Evolutionary conservation across 345 rosid species (phyloP).

Genomic region (Lepidium sativum): DNA sequence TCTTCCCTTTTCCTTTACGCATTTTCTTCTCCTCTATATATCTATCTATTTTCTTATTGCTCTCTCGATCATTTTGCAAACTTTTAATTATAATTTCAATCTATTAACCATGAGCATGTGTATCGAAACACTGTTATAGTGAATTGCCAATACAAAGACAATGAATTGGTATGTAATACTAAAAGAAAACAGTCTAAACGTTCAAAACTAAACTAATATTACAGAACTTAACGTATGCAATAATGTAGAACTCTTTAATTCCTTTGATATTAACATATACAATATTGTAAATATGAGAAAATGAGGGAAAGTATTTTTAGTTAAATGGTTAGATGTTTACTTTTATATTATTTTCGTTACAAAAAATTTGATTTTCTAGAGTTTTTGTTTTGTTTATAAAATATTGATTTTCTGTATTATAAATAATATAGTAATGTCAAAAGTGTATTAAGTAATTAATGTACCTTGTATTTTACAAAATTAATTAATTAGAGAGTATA

Average conservation of each 20-base stretch:
- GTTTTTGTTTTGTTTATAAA: no score
- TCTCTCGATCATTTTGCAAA: background rate
- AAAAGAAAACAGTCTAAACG: background rate
- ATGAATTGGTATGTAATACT: background rate
- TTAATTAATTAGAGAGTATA: no score
- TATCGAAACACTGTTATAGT: background rate
- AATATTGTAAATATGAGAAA: background rate
- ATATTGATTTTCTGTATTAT: no score
- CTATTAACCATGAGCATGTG: background rate
- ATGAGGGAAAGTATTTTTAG: no score
- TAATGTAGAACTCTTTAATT: background rate
- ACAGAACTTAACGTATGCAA: background rate
- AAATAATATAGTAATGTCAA: no score
- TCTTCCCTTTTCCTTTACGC: constrained; percentile 22
- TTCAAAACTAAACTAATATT: background rate
- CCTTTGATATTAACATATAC: background rate
- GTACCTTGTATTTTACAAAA: no score
- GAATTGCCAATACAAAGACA: no score
- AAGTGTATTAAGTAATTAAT: no score
- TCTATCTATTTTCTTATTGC: background rate
- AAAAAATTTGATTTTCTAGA: no score
- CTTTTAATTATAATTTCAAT: background rate
- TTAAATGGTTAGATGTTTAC: no score
- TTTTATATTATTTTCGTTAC: no score
- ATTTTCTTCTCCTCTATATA: constrained; percentile 5